Evolutionary conservation across 495 filamentous ascomycete species (phyloP).

Genomic region (Penicillium taxi): DNA sequence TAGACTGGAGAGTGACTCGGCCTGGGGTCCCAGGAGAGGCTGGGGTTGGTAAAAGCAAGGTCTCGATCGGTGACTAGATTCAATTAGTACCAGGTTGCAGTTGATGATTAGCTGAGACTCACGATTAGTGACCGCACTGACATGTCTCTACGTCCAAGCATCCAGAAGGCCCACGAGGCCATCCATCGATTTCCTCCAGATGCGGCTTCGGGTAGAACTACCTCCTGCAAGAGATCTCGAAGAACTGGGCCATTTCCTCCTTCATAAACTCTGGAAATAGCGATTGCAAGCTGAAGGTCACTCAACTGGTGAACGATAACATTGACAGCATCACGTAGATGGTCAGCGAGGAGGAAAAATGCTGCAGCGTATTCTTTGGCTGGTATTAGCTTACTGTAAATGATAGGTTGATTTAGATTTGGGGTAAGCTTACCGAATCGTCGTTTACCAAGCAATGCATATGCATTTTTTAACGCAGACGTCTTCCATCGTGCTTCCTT

Average conservation of each 20-base stretch:
- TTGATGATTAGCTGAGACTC: slow-evolving; percentile 6
- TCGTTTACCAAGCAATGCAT: slow-evolving; percentile 86
- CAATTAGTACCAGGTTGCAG: slow-evolving; percentile 2
- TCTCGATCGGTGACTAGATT: slow-evolving; percentile 65
- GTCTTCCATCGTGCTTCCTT: slow-evolving; percentile 78
- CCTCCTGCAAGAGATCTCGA: slow-evolving; percentile 66
- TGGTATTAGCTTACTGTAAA: slow-evolving; percentile 5
- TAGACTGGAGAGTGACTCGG: slow-evolving; percentile 51
- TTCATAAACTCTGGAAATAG: slow-evolving; percentile 80
- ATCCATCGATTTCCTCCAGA: slow-evolving; percentile 86
- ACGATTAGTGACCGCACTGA: slow-evolving; percentile 76
- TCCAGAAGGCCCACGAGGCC: slow-evolving; percentile 93
- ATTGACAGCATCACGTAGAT: slow-evolving; percentile 73
- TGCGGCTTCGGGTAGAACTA: slow-evolving; percentile 68
- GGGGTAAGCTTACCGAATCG: slow-evolving; percentile 58
- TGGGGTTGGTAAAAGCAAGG: slow-evolving; percentile 45
- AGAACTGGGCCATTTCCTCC: slow-evolving; percentile 75
- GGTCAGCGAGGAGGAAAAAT: slow-evolving; percentile 89
- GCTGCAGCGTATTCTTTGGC: slow-evolving; percentile 80
- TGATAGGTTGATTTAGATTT: not conserved
- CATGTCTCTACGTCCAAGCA: slow-evolving; percentile 74
- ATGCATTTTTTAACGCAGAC: slow-evolving; percentile 91
- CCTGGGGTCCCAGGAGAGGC: slow-evolving; percentile 40
- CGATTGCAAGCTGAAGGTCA: slow-evolving; percentile 86
- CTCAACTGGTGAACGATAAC: slow-evolving; percentile 77